phyloP scores from a whole-genome alignment of 2,329 filamentous ascomycete species.

The Colletotrichum caudatum region DNA sequence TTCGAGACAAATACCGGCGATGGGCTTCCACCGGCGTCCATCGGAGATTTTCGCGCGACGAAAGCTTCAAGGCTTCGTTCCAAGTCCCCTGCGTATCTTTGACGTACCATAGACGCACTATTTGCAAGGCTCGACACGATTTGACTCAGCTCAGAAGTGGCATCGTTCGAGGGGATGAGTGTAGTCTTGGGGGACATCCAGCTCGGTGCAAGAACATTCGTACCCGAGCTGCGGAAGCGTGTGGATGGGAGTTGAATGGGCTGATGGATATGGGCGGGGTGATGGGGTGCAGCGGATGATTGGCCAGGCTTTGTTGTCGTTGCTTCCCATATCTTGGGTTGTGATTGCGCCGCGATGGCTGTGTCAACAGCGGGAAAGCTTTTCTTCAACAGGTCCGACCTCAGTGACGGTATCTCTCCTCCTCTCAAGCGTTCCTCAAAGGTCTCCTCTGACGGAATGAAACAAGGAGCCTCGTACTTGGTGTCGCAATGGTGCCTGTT shows the following conservation, averaged over 20 bases:
- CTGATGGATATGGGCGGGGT: constrained; percentile 29
- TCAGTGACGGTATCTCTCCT: constrained; percentile 42
- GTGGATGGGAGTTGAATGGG: constrained; percentile 13
- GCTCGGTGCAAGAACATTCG: constrained; percentile 34
- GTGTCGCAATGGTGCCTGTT: constrained; percentile 46
- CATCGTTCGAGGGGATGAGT: constrained; percentile 19
- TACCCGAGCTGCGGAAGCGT: constrained; percentile 17
- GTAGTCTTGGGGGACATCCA: constrained; percentile 35
- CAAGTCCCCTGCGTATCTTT: constrained; percentile 52
- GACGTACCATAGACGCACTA: constrained; percentile 51
- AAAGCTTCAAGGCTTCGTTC: constrained; percentile 47
- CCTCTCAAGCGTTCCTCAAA: constrained; percentile 40
- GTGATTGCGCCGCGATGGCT: too few relatives aligned
- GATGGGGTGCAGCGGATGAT: neutral
- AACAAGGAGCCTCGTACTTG: constrained; percentile 41
- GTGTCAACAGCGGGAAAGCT: constrained; percentile 31
- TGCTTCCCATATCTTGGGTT: too few relatives aligned
- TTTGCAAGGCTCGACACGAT: constrained; percentile 49
- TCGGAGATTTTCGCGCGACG: constrained; percentile 13
- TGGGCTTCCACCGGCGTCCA: neutral
- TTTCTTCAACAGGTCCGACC: constrained; percentile 42
- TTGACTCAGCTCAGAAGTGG: constrained; percentile 42
- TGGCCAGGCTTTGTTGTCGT: neutral
- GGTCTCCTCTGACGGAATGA: constrained; percentile 40
- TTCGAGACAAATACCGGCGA: constrained; percentile 1